Evolutionary conservation across 2,329 filamentous ascomycete species (phyloP).

Genomic region (Coniochaeta sp.): DNA sequence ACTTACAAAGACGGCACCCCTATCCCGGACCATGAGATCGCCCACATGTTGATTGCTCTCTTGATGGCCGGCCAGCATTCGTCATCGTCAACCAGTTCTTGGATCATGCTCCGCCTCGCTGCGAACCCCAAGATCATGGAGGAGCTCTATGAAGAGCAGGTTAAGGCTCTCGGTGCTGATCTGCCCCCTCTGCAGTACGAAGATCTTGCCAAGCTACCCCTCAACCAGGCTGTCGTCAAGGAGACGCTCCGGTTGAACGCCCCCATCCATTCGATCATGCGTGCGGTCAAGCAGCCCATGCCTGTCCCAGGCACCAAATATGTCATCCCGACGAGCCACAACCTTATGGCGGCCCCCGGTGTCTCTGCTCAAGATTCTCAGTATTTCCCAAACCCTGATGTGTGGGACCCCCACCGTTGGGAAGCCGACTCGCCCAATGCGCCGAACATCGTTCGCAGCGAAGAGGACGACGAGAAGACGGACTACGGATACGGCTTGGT

Average conservation of each 20-base stretch:
- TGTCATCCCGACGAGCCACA: constrained; percentile 72
- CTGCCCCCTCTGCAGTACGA: constrained; percentile 72
- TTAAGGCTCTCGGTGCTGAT: constrained; percentile 63
- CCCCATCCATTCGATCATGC: constrained; percentile 92
- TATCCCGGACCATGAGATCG: constrained; percentile 68
- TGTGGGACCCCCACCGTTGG: constrained; percentile 93
- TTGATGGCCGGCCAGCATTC: constrained; percentile 82
- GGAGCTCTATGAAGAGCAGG: constrained; percentile 71
- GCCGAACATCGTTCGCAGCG: constrained; percentile 34
- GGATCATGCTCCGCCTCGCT: constrained; percentile 70
- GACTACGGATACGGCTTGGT: constrained; percentile 94
- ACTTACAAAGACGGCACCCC: constrained; percentile 65
- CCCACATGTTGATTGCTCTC: constrained; percentile 80
- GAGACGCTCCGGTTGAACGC: constrained; percentile 88
- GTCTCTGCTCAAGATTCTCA: constrained; percentile 64
- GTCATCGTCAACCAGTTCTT: constrained; percentile 68
- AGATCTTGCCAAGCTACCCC: constrained; percentile 66
- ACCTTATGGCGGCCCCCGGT: constrained; percentile 77
- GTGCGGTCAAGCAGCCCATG: constrained; percentile 85
- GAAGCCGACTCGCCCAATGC: constrained; percentile 55
- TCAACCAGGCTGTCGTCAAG: constrained; percentile 81
- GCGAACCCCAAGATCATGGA: constrained; percentile 62
- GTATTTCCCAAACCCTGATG: constrained; percentile 74
- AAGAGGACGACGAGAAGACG: constrained; percentile 62
- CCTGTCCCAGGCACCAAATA: constrained; percentile 75